These are phyloP conservation scores for Eucalyptus decipiens DNA, from an alignment of 345 rosid genomes.

Conservation along the genomic window DNA sequence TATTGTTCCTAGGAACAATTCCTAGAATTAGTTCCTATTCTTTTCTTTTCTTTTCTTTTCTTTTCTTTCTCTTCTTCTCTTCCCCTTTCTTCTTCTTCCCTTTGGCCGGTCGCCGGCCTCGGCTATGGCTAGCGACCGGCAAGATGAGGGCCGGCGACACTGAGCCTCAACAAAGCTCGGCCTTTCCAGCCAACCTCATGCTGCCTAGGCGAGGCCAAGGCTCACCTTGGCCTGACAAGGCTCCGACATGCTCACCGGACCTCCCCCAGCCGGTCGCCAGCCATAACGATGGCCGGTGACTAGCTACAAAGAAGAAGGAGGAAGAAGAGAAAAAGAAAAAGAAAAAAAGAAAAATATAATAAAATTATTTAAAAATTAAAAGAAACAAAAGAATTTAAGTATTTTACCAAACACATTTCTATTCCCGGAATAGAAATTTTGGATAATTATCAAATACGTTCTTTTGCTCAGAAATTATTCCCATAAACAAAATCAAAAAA, in stretches of 20 bases:
- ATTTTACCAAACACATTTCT: no score
- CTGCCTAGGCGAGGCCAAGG: no score
- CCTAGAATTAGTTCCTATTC: rapidly evolving
- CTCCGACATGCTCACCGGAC: rapidly evolving
- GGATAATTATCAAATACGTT: rapidly evolving
- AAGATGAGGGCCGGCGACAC: rapidly evolving
- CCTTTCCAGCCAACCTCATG: rapidly evolving
- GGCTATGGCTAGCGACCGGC: rapidly evolving
- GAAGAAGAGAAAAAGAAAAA: no score
- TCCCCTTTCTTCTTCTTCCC: no score
- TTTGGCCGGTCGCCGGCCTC: rapidly evolving
- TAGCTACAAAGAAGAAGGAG: no score
- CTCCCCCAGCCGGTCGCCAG: rapidly evolving
- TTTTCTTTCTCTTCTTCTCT: no score
- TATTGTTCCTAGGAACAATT: rapidly evolving
- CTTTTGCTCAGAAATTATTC: rapidly evolving
- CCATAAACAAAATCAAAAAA: rapidly evolving
- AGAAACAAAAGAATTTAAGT: no score
- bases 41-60: no score
- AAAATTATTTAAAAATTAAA: no score
- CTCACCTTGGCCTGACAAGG: rapidly evolving
- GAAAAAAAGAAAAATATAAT: rapidly evolving
- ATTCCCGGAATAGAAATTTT: no score
- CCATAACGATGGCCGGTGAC: rapidly evolving
- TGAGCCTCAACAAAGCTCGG: rapidly evolving